Percentiles rank a stretch among this genome's conserved stretches.
Conservation (phyloP, 2,329 filamentous ascomycete species). For the Cercospora canescens region DNA sequence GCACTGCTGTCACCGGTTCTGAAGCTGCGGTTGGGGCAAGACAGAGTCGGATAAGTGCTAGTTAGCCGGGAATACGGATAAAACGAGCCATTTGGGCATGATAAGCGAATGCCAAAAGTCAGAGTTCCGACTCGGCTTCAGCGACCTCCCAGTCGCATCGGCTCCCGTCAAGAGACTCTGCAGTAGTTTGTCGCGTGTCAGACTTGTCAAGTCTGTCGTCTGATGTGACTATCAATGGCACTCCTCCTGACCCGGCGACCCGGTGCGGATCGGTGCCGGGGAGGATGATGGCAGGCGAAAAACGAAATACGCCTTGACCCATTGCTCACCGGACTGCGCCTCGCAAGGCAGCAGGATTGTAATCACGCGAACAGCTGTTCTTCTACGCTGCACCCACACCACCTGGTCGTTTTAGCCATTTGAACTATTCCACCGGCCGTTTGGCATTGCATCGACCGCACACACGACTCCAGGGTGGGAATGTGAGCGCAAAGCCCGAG, state of each 20-base stretch:
- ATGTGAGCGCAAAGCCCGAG: not conserved
- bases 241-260: not conserved
- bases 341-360: slow-evolving; percentile 11
- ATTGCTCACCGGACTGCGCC: slow-evolving; percentile 11
- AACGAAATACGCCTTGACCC: not conserved
- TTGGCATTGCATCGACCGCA: not conserved
- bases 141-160: not conserved
- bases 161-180: not conserved
- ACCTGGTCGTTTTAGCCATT: not conserved
- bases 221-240: not conserved
- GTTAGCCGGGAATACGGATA: not conserved
- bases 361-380: slow-evolving; percentile 11
- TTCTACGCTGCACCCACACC: not conserved
- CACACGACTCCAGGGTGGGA: not conserved
- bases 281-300: not conserved
- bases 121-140: not conserved
- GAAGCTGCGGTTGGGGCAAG: not conserved
- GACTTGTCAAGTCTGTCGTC: not conserved
- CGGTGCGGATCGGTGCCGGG: not conserved
- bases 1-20: not conserved
- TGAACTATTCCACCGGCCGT: not conserved
- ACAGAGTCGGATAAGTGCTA: not conserved
- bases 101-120: not conserved
- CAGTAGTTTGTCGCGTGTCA: not conserved
- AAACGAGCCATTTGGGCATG: not conserved